Evolutionary conservation across 2,329 filamentous ascomycete genomes (phyloP).

Genomic region (Aspergillus vadensis): DNA sequence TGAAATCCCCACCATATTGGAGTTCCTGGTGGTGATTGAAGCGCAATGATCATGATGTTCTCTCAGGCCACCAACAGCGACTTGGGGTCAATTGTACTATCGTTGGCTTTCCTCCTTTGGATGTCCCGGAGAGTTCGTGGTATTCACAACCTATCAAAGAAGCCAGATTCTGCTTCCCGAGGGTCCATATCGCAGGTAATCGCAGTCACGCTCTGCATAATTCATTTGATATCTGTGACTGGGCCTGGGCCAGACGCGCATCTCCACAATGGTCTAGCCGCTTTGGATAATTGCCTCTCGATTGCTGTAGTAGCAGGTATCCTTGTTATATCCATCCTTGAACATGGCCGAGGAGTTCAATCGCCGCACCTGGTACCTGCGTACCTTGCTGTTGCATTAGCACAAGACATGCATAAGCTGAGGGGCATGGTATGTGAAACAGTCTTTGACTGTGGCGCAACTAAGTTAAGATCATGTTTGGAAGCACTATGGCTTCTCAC

Average conservation of each 20-base stretch:
- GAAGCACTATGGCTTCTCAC: not conserved
- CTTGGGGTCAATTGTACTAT: not conserved
- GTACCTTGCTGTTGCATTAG: no score
- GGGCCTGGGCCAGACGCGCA: not conserved
- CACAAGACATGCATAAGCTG: no score
- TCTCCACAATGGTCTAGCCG: not conserved
- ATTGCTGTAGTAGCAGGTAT: no score
- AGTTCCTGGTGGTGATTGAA: no score
- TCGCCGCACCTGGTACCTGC: no score
- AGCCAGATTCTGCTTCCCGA: no score
- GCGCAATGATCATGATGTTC: not conserved
- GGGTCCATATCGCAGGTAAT: not conserved
- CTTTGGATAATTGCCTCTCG: not conserved
- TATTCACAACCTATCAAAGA: not conserved
- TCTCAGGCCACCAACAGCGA: not conserved
- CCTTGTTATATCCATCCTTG: no score
- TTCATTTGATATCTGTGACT: not conserved
- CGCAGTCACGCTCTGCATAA: not conserved
- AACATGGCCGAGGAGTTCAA: no score
- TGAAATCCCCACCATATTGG: rapidly evolving
- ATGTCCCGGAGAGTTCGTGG: not conserved
- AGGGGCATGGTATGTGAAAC: no score
- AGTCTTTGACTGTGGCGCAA: no score
- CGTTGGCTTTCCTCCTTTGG: not conserved
- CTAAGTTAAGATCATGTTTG: not conserved